Conservation (phyloP, 2,329 filamentous ascomycete species). For the Stemphylium beticola region DNA sequence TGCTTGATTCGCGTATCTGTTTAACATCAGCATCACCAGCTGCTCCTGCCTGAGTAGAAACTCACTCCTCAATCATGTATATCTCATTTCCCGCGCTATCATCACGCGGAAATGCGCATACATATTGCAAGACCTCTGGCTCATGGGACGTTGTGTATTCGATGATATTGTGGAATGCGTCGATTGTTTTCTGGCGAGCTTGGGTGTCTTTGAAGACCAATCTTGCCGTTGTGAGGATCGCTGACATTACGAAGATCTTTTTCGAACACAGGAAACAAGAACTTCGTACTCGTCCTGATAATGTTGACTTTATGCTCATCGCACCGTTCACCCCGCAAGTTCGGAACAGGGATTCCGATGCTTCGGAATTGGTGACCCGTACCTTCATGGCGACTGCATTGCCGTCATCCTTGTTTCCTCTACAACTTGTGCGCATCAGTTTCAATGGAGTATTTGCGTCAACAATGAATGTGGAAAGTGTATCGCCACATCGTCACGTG, state of each 20-base stretch:
- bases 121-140: conserved; percentile 31
- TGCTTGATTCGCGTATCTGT: conserved; percentile 26
- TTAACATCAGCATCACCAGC: neutral
- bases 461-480: neutral
- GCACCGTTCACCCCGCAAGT: conserved; percentile 8
- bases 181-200: conserved; percentile 21
- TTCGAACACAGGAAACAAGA: too few species aligned
- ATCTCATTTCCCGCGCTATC: conserved; percentile 24
- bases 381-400: neutral
- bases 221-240: conserved; percentile 29
- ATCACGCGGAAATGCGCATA: conserved; percentile 27
- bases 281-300: neutral
- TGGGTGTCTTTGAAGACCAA: conserved; percentile 23
- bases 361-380: conserved; percentile 17
- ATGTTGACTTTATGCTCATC: neutral
- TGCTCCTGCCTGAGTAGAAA: neutral
- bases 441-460: neutral
- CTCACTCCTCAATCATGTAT: conserved; percentile 36
- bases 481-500: conserved; percentile 18
- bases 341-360: conserved; percentile 17
- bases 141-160: conserved; percentile 27
- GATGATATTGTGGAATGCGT: conserved; percentile 34
- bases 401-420: neutral
- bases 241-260: conserved; percentile 15
- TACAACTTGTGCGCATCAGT: too few species aligned